Evolutionary conservation across 257 asterid genomes (phyloP).

Genomic region (Phtheirospermum japonicum): DNA sequence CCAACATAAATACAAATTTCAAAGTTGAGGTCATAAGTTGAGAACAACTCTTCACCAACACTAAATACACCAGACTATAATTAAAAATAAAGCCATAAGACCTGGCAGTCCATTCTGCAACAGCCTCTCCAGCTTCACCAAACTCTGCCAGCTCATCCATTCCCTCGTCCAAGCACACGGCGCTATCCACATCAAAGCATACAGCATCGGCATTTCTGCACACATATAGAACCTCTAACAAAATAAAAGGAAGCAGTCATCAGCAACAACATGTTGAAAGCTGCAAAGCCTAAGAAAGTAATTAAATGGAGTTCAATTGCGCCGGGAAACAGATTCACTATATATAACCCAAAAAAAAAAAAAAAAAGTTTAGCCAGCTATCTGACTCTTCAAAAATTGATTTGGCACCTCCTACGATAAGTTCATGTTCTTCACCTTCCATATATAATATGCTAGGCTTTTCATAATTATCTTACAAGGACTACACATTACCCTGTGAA

Average conservation of each 20-base stretch:
- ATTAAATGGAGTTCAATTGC: background rate
- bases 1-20: background rate
- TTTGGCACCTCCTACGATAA: background rate
- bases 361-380: background rate
- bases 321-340: background rate
- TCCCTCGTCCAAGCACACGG: slow-evolving; percentile 95
- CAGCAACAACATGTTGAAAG: slow-evolving; percentile 25
- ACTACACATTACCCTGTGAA: background rate
- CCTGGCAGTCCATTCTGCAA: slow-evolving; percentile 96
- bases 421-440: background rate
- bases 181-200: slow-evolving; percentile 97
- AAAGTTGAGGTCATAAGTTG: too few relatives aligned
- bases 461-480: background rate
- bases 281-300: background rate
- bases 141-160: slow-evolving; percentile 96
- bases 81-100: slow-evolving; percentile 15
- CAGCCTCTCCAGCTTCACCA: slow-evolving; percentile 97
- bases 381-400: background rate
- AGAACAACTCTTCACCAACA: slow-evolving; percentile 6
- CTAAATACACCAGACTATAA: background rate
- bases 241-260: slow-evolving; percentile 31
- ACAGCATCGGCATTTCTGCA: slow-evolving; percentile 76
- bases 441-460: background rate
- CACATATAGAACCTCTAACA: slow-evolving; percentile 66
- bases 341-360: too few relatives aligned